Percentiles rank a stretch among this genome's conserved stretches.
These are phyloP conservation scores for Scytalidium sp. DNA, from an alignment of 2,329 filamentous ascomycete species.

Conservation along the genomic window DNA sequence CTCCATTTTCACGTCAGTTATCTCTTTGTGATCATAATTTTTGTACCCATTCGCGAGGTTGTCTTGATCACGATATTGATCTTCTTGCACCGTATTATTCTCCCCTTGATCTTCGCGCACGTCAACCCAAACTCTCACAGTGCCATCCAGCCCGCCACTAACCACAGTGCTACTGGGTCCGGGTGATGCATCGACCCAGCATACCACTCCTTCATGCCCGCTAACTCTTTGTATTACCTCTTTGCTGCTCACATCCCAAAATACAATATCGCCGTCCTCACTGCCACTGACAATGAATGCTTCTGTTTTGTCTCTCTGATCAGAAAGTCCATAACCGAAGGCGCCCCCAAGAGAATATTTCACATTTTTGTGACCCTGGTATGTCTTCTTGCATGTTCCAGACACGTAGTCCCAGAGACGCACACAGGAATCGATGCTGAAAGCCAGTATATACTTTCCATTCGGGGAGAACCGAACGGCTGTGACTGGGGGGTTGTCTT, in stretches of 20 bases:
- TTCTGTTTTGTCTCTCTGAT: conserved; percentile 30
- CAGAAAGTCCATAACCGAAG: conserved; percentile 65
- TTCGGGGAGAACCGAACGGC: conserved; percentile 93
- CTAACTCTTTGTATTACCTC: conserved; percentile 68
- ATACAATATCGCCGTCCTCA: conserved; percentile 79
- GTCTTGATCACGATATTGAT: conserved; percentile 12
- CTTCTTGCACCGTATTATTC: conserved; percentile 8
- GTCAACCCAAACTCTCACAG: conserved; percentile 59
- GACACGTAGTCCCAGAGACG: conserved; percentile 94
- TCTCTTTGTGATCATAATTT: conserved; percentile 8
- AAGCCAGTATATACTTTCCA: conserved; percentile 87
- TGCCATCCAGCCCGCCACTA: conserved; percentile 61
- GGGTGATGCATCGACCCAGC: conserved; percentile 63
- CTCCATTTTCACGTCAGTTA: conserved; percentile 12
- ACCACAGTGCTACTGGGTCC: conserved; percentile 48
- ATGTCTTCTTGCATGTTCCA: conserved; percentile 91
- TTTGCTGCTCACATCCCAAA: conserved; percentile 91
- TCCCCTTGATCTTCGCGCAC: conserved; percentile 20
- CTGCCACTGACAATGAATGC: conserved; percentile 77
- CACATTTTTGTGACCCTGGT: conserved; percentile 85
- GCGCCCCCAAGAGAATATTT: conserved; percentile 82
- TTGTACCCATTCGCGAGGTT: conserved; percentile 1
- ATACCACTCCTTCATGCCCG: conserved; percentile 56
- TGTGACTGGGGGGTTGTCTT: conserved; percentile 88
- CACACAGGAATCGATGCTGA: conserved; percentile 85